Base-by-base conservation (phyloP, 345 rosid species). In the Citrus hindsii region DNA sequence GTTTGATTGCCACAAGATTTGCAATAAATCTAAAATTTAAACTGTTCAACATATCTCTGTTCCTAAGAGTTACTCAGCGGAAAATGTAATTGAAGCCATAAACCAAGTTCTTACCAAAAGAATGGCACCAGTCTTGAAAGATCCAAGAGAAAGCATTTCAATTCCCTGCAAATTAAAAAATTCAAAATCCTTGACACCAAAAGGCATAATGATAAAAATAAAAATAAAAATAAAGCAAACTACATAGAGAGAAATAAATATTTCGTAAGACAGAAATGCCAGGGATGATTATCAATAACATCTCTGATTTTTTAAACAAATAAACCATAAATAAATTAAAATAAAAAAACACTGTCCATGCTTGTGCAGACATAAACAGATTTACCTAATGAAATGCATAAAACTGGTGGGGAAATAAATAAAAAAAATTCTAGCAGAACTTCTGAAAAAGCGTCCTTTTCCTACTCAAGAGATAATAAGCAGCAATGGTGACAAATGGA, bases 81-180 rank as follows among this genome's bases (percentile, higher is more conserved):
- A 76, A 21, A 33, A 72, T n/a, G 19, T 30, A 8, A 56, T 62
- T 67, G 66, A 77, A 46, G 24, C 40, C 53, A 61, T 58, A 38
- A 59, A 78, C 69, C 67, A 38, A 67, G 71, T 76, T 75, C 86
- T 88, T 89, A 94, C 98, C 95, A 96, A 83, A 72, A 94, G 97
- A 78, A 96, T 94, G 80, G 93, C 98, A 74, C 99, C 99, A 74
- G 98, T 96, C 88, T 93, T 94, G 72, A 96, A 96, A 53, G 99
- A 92, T 53, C 98, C 98, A 68, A 97, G 98, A 80, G 98, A 94
- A 80, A 97, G 98, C 98, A 94, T 96, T 89, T 96, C 99, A 86
- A 94, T 96, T 71, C 99, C 99, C 99, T 96, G 83, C 64, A 82
- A 78, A 63, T 69, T 42, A 33, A 71, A 76, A 74, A 79, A 27